phyloP scores from a whole-genome alignment of 345 rosid genomes.

The Gossypium bickii region DNA sequence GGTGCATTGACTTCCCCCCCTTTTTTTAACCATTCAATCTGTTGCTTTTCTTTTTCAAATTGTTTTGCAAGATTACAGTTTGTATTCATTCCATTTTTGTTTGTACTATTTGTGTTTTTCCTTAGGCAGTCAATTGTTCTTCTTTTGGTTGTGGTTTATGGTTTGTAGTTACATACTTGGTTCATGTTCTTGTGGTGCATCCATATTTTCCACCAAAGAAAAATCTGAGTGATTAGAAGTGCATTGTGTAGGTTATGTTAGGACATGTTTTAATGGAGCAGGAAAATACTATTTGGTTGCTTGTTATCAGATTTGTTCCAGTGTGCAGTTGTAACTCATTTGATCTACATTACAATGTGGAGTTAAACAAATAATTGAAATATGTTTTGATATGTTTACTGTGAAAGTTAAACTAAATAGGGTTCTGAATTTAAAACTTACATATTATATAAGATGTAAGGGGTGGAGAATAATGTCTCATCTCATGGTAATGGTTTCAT shows the following conservation, averaged over 20 bases:
- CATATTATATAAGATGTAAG: neutral
- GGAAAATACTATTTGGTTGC: neutral
- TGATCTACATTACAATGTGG: neutral
- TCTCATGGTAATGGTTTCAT: neutral
- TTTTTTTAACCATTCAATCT: neutral
- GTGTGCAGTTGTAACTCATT: neutral
- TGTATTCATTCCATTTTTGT: neutral
- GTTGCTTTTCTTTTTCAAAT: neutral
- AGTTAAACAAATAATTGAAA: neutral
- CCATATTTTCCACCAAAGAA: neutral
- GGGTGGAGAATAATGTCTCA: neutral
- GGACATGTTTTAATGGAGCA: neutral
- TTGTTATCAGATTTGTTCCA: neutral
- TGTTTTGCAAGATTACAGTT: neutral
- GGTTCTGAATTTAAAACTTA: neutral
- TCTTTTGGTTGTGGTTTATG: neutral
- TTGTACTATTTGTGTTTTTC: neutral
- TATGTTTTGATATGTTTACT: neutral
- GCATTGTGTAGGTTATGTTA: neutral
- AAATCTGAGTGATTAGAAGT: neutral
- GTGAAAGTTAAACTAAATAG: neutral
- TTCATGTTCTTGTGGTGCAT: neutral
- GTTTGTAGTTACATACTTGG: neutral
- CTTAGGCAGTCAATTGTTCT: neutral
- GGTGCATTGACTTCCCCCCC: constrained; percentile 32